Evolutionary conservation across 495 filamentous ascomycete genomes (phyloP), one percentile per base, ranked within the genome.

Genomic region (Hypoxylon subgilvum): DNA sequence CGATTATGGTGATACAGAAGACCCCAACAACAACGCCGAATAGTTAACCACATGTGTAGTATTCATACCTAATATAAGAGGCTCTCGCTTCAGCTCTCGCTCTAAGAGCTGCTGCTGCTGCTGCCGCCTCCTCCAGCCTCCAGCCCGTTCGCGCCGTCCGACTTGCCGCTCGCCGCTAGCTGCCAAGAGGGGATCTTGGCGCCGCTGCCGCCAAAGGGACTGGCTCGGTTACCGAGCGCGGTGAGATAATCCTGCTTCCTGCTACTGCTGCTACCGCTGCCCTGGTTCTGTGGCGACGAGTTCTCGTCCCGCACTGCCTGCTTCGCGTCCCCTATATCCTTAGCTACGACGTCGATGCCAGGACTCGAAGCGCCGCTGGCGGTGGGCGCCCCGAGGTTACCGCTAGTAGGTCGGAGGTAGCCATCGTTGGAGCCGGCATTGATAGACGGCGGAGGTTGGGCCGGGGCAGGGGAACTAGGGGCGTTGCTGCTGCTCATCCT

Each of bases 161-260:
- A 60, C 19, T 74, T 79, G 66, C 84, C 84, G 67, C 81, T 86
- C 36, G 86, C 82, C 35, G 88, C 85, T 84, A 96, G 83, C 74
- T 96, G 92, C 92, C 92, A 96, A 1, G 88, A 84, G 1, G 92
- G 92, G 62, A 96, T 96, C n/a, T 67, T 74, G 52, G 73, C 72
- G 61, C 63, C 72, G 8, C 23, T 8, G 23, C 23, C 8, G 36
- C 70, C 61, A 63, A 72, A 76, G 25, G 72, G 63, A 8, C 72
- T 69, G 14, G 73, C 63, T 47, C 73, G 71, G 52, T 70, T 54
- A 18, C 65, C 66, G 23, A 68, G 47, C 12, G 66, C 63, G 1
- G 71, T 67, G 8, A 67, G 22, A 48, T 67, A 72, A 35, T 74
- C 64, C 12, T 74, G 70, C 23, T 74, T 71, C 22, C 69, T 66